Percentiles rank a stretch among this genome's conserved stretches.
These are phyloP conservation scores for Penicillium mononematosum DNA, from an alignment of 495 filamentous ascomycete species.

Conservation along the genomic window DNA sequence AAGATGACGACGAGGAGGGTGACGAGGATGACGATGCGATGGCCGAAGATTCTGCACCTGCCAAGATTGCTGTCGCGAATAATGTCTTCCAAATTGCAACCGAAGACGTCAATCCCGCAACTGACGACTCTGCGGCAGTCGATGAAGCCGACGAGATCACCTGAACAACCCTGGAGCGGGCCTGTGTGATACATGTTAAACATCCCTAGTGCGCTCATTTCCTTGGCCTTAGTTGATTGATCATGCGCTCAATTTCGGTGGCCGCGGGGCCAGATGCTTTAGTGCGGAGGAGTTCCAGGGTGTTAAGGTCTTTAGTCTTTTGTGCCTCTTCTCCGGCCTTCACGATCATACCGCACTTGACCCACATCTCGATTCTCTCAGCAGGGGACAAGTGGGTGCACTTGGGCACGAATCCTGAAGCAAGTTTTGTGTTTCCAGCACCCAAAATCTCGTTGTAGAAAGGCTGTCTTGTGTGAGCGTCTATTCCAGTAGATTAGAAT, in stretches of 20 bases:
- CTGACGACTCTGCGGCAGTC: conserved; percentile 24
- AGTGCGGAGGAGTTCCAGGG: conserved; percentile 57
- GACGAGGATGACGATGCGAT: conserved; percentile 35
- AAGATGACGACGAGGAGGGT: conserved; percentile 23
- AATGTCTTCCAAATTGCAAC: conserved; percentile 18
- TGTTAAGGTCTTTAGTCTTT: conserved; percentile 71
- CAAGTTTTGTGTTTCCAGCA: conserved; percentile 87
- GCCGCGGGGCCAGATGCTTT: conserved; percentile 56
- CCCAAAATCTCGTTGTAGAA: conserved; percentile 88
- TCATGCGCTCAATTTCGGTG: conserved; percentile 61
- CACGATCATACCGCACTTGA: conserved; percentile 87
- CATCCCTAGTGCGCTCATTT: conserved; percentile 34
- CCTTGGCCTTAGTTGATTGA: conserved; percentile 53
- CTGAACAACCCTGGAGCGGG: conserved; percentile 28
- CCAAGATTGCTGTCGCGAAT: conserved; percentile 15
- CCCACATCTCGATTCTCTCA: conserved; percentile 86
- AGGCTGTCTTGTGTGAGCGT: conserved; percentile 53
- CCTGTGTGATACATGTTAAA: conserved; percentile 13
- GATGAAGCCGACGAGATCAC: conserved; percentile 48
- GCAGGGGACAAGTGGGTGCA: conserved; percentile 62
- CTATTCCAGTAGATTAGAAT: conserved; percentile 14
- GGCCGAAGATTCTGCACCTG: conserved; percentile 31
- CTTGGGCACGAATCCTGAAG: conserved; percentile 82
- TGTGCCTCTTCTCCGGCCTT: conserved; percentile 92
- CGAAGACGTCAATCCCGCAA: conserved; percentile 14